Evolutionary conservation across 2,329 filamentous ascomycete genomes (phyloP).

Genomic region (Hypoxylon sp.): DNA sequence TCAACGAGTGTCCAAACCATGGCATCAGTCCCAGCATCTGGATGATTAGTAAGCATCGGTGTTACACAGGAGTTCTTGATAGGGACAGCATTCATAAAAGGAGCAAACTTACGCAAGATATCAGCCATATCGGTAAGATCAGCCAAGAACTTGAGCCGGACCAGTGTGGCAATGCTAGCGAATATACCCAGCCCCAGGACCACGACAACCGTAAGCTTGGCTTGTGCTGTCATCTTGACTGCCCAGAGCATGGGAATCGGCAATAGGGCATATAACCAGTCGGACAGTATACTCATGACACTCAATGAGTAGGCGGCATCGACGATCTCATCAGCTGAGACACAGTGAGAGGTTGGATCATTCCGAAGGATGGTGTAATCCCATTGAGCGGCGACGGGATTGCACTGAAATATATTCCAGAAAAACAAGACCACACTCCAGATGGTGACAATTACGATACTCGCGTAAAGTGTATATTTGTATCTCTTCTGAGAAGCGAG

Average conservation of each 20-base stretch:
- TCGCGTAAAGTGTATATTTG: conserved; percentile 63
- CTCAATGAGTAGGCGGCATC: conserved; percentile 67
- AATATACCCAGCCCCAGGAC: conserved; percentile 68
- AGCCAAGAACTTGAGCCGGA: conserved; percentile 65
- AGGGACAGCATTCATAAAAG: not conserved
- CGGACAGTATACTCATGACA: conserved; percentile 67
- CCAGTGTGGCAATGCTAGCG: conserved; percentile 69
- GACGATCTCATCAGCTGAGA: conserved; percentile 61
- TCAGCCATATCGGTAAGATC: conserved; percentile 63
- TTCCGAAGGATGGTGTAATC: conserved; percentile 62
- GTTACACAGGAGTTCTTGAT: not conserved
- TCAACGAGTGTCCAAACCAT: conserved; percentile 72
- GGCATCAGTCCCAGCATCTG: conserved; percentile 65
- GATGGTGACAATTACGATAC: conserved; percentile 62
- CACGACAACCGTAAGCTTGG: conserved; percentile 66
- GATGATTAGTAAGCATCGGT: conserved; percentile 29
- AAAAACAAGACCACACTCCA: conserved; percentile 66
- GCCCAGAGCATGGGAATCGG: conserved; percentile 70
- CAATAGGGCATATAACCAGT: conserved; percentile 69
- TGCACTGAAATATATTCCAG: conserved; percentile 67
- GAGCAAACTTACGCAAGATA: conserved; percentile 63
- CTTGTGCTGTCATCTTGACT: conserved; percentile 67
- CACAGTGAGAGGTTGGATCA: conserved; percentile 59
- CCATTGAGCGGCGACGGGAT: conserved; percentile 67
- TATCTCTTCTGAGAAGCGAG: conserved; percentile 64